Evolutionary conservation across 176 grass and related monocot genomes (phyloP).

Genomic region (Zizania latifolia): DNA sequence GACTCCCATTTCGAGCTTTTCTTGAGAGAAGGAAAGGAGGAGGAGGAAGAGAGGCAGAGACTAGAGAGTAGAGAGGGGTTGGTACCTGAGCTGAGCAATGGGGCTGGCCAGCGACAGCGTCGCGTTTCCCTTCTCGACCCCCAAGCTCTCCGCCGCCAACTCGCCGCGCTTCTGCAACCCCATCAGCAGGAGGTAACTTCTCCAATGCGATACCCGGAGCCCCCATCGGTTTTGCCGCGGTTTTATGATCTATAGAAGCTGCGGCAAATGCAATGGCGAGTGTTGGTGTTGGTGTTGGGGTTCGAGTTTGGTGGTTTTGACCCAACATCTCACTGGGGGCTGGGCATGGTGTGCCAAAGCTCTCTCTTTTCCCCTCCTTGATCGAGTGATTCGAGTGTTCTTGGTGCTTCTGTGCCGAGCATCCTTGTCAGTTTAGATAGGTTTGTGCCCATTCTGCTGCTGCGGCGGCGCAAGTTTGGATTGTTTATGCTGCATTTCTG

Average conservation of each 20-base stretch:
- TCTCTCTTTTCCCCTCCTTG: not conserved
- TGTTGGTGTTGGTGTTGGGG: no score
- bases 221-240: no score
- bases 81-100: not conserved
- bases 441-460: not conserved
- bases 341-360: not conserved
- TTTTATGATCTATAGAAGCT: no score
- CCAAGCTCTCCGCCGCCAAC: constrained; percentile 10
- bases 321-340: not conserved
- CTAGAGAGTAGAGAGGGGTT: not conserved
- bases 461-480: not conserved
- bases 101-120: constrained; percentile 28
- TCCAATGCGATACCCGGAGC: no score
- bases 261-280: no score
- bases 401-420: not conserved
- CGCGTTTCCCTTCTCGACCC: constrained; percentile 29
- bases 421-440: not conserved
- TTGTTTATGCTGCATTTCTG: not conserved
- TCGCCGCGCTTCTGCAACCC: constrained; percentile 44
- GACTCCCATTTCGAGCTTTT: not conserved
- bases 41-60: not conserved
- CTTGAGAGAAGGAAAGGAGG: not conserved
- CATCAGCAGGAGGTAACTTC: constrained; percentile 37
- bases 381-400: not conserved
- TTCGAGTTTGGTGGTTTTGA: no score